Evolutionary conservation across 2,329 filamentous ascomycete species (phyloP).

Genomic region (Xylaria sp.): DNA sequence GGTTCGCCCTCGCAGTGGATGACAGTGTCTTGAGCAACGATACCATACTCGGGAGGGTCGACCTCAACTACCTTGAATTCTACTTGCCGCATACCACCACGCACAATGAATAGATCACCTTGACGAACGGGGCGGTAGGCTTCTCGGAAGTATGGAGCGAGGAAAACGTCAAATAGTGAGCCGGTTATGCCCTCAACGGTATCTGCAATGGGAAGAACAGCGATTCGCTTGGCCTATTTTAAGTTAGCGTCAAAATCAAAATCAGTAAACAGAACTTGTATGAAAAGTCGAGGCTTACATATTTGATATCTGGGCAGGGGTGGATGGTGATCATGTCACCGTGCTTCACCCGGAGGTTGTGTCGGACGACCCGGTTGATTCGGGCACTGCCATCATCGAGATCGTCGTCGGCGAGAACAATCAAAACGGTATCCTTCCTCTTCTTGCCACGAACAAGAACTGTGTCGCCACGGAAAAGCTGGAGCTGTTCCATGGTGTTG

Average conservation of each 20-base stretch:
- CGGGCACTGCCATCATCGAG: constrained; percentile 96
- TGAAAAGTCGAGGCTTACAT: constrained; percentile 71
- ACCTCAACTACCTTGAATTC: constrained; percentile 99
- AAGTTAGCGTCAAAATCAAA: constrained; percentile 12
- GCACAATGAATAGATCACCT: constrained; percentile 96
- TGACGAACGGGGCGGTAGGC: constrained; percentile 97
- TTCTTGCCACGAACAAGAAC: constrained; percentile 99
- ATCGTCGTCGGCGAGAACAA: constrained; percentile 96
- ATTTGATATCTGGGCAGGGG: constrained; percentile 99
- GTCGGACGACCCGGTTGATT: constrained; percentile 98
- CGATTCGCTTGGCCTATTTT: constrained; percentile 92
- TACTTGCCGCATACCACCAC: constrained; percentile 98
- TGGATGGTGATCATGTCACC: constrained; percentile 98
- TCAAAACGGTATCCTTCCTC: constrained; percentile 98
- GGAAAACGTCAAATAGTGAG: constrained; percentile 98
- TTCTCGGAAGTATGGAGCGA: constrained; percentile 99
- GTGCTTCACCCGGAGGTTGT: constrained; percentile 98
- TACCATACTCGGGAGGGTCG: constrained; percentile 97
- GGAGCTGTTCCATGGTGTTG: constrained; percentile 97
- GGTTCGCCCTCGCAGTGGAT: constrained; percentile 98
- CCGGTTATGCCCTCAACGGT: constrained; percentile 98
- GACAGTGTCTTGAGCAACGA: constrained; percentile 97
- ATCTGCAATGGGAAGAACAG: constrained; percentile 96
- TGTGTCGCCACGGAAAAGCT: constrained; percentile 98
- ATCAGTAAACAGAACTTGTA: neutral